A percentile compares a stretch with the other conserved stretches of the same genome.
Evolutionary conservation across 805 yeast species (phyloP).

Genomic region (Metschnikowia anglica): DNA sequence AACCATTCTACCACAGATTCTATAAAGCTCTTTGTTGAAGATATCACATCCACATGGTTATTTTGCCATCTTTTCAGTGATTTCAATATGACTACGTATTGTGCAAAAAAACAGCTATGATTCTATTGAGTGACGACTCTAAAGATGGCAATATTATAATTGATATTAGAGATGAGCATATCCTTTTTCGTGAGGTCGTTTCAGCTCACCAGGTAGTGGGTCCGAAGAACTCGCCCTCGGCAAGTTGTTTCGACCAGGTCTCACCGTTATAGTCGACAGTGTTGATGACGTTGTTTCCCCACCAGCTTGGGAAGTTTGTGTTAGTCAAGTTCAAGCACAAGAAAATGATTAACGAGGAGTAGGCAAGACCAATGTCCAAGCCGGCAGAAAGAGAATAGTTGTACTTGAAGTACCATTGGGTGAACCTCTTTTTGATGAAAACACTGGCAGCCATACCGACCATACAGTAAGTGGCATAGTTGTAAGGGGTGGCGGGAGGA

Average conservation of each 20-base stretch:
- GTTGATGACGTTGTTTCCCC: slow-evolving; percentile 58
- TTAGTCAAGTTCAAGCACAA: slow-evolving; percentile 29
- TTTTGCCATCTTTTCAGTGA: no score
- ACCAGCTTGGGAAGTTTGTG: slow-evolving; percentile 48
- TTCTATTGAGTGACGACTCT: no score
- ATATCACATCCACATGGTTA: neutral
- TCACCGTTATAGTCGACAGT: slow-evolving; percentile 40
- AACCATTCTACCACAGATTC: slow-evolving; percentile 47
- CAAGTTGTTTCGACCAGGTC: slow-evolving; percentile 29
- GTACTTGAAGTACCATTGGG: slow-evolving; percentile 47
- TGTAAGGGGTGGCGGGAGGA: slow-evolving; percentile 76
- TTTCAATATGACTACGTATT: no score
- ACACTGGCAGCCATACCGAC: slow-evolving; percentile 37
- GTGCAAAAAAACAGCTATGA: no score
- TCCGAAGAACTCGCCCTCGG: slow-evolving; percentile 48
- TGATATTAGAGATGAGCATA: no score
- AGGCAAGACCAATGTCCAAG: slow-evolving; percentile 45
- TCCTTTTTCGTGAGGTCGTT: no score
- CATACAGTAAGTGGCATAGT: slow-evolving; percentile 55
- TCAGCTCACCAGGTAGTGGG: slow-evolving; percentile 46
- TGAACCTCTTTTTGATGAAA: slow-evolving; percentile 40
- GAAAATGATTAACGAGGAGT: slow-evolving; percentile 40
- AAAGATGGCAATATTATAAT: no score
- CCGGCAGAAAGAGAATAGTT: slow-evolving; percentile 47
- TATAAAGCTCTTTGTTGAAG: slow-evolving; percentile 57